Percentiles rank a stretch among this genome's conserved stretches.
Conservation (phyloP, 2,329 filamentous ascomycete species). For the Rosellinia necatrix region DNA sequence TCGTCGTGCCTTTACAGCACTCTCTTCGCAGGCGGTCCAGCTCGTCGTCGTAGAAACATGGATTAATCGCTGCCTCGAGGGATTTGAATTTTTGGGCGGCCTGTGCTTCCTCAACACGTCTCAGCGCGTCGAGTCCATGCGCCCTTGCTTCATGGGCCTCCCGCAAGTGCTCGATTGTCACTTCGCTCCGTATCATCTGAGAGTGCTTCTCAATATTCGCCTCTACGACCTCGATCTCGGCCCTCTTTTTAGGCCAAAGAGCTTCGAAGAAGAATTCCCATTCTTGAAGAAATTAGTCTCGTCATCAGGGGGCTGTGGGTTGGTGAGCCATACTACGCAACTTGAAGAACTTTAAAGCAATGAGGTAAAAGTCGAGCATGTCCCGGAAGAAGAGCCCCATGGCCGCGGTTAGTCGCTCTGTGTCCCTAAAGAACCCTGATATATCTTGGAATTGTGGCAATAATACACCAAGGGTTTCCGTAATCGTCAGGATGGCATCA, state of each 20-base stretch:
- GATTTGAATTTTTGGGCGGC: conserved; percentile 21
- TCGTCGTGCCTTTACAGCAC: too few species aligned
- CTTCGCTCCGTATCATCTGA: conserved; percentile 22
- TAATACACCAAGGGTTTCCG: neutral
- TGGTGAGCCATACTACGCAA: neutral
- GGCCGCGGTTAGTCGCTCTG: neutral
- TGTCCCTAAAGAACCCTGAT: neutral
- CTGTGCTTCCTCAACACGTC: too few species aligned
- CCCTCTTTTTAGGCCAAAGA: neutral
- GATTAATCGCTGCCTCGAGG: conserved; percentile 23
- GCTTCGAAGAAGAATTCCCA: conserved; percentile 3
- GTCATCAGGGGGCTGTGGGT: too few species aligned
- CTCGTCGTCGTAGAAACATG: too few species aligned
- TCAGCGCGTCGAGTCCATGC: too few species aligned
- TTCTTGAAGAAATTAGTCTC: too few species aligned
- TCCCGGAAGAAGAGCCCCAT: conserved; percentile 2
- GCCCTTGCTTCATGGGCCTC: conserved; percentile 27
- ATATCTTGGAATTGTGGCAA: conserved; percentile 6
- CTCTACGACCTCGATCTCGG: conserved; percentile 1
- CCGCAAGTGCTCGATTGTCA: conserved; percentile 24
- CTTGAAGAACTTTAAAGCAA: neutral
- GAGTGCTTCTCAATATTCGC: conserved; percentile 16
- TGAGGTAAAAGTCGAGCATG: conserved; percentile 7
- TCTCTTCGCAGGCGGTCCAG: too few species aligned
- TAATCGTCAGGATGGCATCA: neutral